These are phyloP conservation scores for Teratosphaeria destructans DNA, from an alignment of 2,329 filamentous ascomycete genomes.

Conservation along the genomic window DNA sequence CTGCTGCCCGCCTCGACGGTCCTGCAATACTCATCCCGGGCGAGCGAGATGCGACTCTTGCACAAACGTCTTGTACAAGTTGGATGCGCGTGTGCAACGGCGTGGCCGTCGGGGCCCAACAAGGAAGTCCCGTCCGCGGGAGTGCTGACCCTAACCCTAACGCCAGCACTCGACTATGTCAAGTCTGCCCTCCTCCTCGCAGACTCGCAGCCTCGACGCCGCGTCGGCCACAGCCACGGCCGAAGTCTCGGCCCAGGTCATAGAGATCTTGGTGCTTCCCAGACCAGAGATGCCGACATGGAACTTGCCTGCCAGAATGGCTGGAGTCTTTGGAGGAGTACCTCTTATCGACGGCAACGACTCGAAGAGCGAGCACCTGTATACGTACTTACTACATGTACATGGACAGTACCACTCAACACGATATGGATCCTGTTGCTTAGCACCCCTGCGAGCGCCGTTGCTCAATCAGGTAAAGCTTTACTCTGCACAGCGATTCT, in stretches of 20 bases:
- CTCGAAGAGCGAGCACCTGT: neutral
- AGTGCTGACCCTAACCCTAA: neutral
- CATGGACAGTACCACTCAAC: too few relatives aligned
- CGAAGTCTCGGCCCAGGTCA: neutral
- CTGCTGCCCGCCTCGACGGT: slow-evolving; percentile 51
- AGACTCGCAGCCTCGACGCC: neutral
- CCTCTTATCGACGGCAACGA: neutral
- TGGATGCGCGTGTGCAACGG: neutral
- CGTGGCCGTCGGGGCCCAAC: neutral
- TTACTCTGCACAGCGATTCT: too few relatives aligned
- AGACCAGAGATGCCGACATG: neutral
- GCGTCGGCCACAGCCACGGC: neutral
- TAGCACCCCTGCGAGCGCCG: too few relatives aligned
- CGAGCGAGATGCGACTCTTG: neutral
- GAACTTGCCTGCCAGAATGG: neutral
- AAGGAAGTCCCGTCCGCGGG: neutral
- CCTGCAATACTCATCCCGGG: slow-evolving; percentile 53
- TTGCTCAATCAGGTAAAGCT: too few relatives aligned
- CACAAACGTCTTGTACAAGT: neutral
- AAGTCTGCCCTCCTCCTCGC: neutral
- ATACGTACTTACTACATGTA: too few relatives aligned
- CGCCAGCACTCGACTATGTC: neutral
- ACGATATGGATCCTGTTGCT: too few relatives aligned
- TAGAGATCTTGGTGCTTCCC: neutral
- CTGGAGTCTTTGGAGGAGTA: neutral